Base-by-base conservation (phyloP, 2,329 filamentous ascomycete species). In the Neocatenulostroma microsporum region DNA sequence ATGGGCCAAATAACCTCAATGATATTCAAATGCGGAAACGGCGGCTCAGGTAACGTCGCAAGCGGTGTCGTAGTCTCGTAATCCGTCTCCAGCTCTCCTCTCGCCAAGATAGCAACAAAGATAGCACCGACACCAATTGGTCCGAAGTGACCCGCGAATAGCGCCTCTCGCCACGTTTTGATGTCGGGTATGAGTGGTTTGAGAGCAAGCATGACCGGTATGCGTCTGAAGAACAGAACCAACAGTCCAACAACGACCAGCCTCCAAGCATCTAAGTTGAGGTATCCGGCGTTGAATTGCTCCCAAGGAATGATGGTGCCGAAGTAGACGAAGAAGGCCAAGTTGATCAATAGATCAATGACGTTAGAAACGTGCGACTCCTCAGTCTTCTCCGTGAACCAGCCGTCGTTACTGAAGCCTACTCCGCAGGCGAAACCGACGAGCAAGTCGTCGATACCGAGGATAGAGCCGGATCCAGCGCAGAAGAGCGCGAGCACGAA, bases 361-460 rank as follows among this genome's bases (percentile, higher is more conserved):
- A 98, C 91, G 76, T 98, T 96, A 61, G 89, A 96, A 8, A 98
- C 91, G 60, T 96, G 91, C 0, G 91, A 89, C 62, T 98, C 91
- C 58, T 98, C 91, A 0, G 91, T 98, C 70, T 95, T 95, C 56
- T 95, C 84, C 12, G 84, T 84, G 54, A 98, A 98, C 91, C 91
- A 98, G 48, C 91, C 91, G 57, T 98, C 91, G 61, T 98, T 98
- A 51, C 88, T 95, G 69, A 98, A 98, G 37, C 91, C 91, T n/a
- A 98, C 91, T 39, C 91, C 91, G 37, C 84, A 86, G 11, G 89
- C 81, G 55, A 98, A 98, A 25, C 91, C 91, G 25, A 98, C 85
- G 3, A 98, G 75, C 34, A 98, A 67, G 61, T 98, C 91, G 60
- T 98, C 91, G 53, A 95, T 73, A 33, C 91, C 91, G 29, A 98